A percentile compares a stretch with the other conserved stretches of the same genome.
phyloP scores from a whole-genome alignment of 371 early-diverging fungal species.

The Mortierella sp. region DNA sequence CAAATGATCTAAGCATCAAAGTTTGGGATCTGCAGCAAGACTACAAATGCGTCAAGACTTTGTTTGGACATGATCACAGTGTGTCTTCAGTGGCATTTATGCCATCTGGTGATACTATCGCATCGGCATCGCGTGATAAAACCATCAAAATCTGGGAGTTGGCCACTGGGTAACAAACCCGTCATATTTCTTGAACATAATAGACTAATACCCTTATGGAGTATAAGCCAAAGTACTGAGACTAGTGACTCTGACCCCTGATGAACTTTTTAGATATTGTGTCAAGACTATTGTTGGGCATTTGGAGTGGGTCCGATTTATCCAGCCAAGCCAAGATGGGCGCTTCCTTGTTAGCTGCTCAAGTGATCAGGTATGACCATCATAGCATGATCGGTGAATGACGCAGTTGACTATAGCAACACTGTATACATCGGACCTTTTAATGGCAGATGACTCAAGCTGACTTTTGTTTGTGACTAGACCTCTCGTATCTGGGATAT shows the following conservation, averaged over 20 bases:
- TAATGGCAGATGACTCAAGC: neutral
- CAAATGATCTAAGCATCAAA: conserved; percentile 90
- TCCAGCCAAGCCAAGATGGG: conserved; percentile 79
- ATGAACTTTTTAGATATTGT: conserved; percentile 73
- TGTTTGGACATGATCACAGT: conserved; percentile 93
- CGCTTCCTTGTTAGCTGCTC: conserved; percentile 80
- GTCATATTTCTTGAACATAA: neutral
- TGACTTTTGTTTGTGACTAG: conserved; percentile 49
- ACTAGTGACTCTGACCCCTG: too few species aligned
- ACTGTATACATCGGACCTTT: neutral
- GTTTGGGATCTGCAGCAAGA: conserved; percentile 91
- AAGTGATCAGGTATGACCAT: conserved; percentile 83
- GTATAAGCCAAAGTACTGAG: neutral
- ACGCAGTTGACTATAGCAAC: neutral
- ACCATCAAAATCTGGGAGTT: conserved; percentile 94
- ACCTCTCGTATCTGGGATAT: conserved; percentile 88
- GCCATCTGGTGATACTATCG: conserved; percentile 82
- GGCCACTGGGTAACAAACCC: conserved; percentile 72
- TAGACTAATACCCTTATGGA: neutral
- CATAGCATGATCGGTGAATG: neutral
- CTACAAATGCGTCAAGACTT: conserved; percentile 87
- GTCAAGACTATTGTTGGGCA: conserved; percentile 84
- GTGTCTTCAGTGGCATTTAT: conserved; percentile 86
- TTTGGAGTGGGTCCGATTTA: conserved; percentile 89
- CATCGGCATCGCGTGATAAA: conserved; percentile 90